phyloP scores from a whole-genome alignment of 1,284 basidiomycete genomes.

The Malassezia vespertilionis region DNA sequence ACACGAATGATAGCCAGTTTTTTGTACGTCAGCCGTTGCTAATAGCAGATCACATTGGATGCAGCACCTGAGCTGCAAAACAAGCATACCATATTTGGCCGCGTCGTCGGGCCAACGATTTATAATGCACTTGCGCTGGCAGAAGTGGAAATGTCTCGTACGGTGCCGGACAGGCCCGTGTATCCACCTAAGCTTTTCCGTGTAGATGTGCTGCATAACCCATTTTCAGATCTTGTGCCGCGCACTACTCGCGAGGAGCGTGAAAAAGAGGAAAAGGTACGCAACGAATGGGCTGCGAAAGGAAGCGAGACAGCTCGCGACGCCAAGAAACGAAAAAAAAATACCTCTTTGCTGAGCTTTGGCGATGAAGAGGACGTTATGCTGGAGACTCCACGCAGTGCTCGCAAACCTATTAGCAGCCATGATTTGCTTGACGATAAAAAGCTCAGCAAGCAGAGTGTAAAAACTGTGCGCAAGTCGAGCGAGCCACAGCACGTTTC shows the following conservation, averaged over 20 bases:
- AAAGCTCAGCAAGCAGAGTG: constrained; percentile 21
- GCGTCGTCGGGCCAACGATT: constrained; percentile 37
- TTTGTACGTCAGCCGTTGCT: constrained; percentile 25
- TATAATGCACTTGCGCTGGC: constrained; percentile 56
- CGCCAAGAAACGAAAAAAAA: constrained; percentile 21
- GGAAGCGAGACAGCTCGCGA: constrained; percentile 4
- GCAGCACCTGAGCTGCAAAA: constrained; percentile 41
- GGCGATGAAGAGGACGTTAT: constrained; percentile 30
- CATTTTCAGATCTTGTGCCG: constrained; percentile 85
- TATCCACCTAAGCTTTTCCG: constrained; percentile 82
- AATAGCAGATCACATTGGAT: constrained; percentile 27
- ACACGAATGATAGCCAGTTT: constrained; percentile 48
- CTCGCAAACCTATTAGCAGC: constrained; percentile 32
- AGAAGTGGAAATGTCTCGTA: constrained; percentile 60
- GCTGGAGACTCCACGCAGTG: constrained; percentile 1
- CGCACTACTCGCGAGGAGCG: constrained; percentile 90
- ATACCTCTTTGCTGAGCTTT: constrained; percentile 33
- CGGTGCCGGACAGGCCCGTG: constrained; percentile 64
- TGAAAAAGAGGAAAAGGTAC: constrained; percentile 57
- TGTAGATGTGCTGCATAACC: constrained; percentile 75
- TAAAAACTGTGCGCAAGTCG: not conserved
- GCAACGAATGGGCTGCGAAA: not conserved
- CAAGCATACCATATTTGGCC: constrained; percentile 42
- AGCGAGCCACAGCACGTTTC: not conserved
- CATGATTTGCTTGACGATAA: constrained; percentile 39